Conservation (phyloP, 495 filamentous ascomycete genomes). For the Penicillium cosmopolitanum region DNA sequence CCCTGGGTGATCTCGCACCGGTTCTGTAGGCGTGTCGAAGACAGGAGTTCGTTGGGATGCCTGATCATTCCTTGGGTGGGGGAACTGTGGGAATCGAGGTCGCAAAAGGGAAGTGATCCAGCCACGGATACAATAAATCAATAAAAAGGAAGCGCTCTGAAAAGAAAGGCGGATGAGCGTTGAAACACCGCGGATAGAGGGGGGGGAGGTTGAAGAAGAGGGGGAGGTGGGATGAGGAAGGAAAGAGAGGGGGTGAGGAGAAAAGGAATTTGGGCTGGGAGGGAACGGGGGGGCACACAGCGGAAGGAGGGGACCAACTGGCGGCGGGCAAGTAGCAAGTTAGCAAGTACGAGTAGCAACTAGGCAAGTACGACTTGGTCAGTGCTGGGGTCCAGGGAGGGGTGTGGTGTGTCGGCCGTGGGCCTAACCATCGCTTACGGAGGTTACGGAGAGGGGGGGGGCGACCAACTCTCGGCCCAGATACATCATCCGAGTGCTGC, state of each 20-base stretch:
- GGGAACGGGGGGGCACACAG: no score
- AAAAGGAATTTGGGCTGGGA: conserved; percentile 31
- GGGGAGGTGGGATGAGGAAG: conserved; percentile 40
- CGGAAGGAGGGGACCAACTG: no score
- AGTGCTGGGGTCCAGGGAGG: no score
- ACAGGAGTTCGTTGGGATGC: conserved; percentile 49
- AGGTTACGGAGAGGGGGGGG: no score
- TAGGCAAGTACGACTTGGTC: no score
- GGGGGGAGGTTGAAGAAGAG: conserved; percentile 19
- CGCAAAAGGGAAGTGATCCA: conserved; percentile 47
- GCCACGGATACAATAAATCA: conserved; percentile 46
- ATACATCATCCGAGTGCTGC: no score
- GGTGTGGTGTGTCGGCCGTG: no score
- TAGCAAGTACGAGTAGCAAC: no score
- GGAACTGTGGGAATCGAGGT: conserved; percentile 38
- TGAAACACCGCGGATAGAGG: conserved; percentile 25
- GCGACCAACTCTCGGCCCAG: no score
- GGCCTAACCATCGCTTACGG: no score
- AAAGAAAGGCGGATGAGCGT: conserved; percentile 40
- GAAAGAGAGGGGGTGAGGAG: conserved; percentile 37
- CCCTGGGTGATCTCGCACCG: conserved; percentile 56
- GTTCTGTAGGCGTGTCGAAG: conserved; percentile 53
- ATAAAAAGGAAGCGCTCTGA: conserved; percentile 37
- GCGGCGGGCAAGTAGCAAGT: no score
- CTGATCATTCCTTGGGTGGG: conserved; percentile 55